These are phyloP conservation scores for Fraxinus sp. DNA, from an alignment of 305 asterid species.

Conservation along the genomic window DNA sequence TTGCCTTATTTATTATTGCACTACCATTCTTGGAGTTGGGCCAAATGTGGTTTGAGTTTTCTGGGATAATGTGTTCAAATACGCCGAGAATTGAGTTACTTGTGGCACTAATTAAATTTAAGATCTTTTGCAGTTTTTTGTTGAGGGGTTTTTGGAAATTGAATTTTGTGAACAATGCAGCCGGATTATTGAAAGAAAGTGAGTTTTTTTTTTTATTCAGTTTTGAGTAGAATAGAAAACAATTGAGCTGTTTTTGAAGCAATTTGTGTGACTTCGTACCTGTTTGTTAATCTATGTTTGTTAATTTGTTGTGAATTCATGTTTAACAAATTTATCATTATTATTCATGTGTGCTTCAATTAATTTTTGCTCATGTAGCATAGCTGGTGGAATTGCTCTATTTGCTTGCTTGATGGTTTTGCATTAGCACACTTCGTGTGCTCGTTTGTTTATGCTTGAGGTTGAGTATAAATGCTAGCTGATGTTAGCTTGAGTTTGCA, in stretches of 20 bases:
- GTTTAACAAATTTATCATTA: no score
- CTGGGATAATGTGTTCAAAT: not conserved
- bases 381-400: no score
- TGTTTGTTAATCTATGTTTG: no score
- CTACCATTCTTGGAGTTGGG: constrained; percentile 38
- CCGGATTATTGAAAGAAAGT: constrained; percentile 73
- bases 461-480: no score
- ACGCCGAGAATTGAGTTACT: constrained; percentile 1
- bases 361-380: no score
- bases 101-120: constrained; percentile 19
- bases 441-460: no score
- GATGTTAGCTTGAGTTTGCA: no score
- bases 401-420: no score
- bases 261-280: not conserved
- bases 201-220: constrained; percentile 28
- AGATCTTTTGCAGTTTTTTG: constrained; percentile 1
- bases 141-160: constrained; percentile 27
- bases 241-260: not conserved
- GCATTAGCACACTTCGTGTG: no score
- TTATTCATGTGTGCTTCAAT: no score
- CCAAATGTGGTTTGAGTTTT: constrained; percentile 68
- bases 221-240: constrained; percentile 3
- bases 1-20: no score
- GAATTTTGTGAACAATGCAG: constrained; percentile 48
- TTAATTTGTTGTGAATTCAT: no score